Base-by-base conservation (phyloP, 768 basidiomycete species). In the Lactarius pseudohatsudake region DNA sequence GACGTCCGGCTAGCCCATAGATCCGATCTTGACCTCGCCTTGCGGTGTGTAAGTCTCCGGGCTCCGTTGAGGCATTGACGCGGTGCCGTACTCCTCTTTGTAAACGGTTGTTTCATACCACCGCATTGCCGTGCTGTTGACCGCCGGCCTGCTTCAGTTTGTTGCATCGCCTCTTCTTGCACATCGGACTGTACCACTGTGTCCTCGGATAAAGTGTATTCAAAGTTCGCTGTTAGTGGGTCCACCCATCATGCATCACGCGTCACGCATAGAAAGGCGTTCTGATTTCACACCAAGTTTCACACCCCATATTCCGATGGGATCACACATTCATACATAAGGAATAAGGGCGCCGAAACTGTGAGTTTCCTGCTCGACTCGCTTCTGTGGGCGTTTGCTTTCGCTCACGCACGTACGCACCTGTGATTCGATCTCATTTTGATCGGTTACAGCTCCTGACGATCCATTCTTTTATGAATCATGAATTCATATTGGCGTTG, bases 371-470 rank as follows among this genome's bases (percentile, higher is more conserved):
- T 55, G 50, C 56, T 32, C 45, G 36, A 40, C 47, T 62, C 47
- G 65, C 61, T 67, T 63, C 66, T 63, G 47, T 26, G 32, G 40
- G 47, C 57, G 57, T 66, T 66, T 62, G 57, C 57, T 66, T 62
- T 58, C 47, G 30, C 41, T 63, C 66, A 62, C 40, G 57, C 61
- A 54, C 45, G 55, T 61, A 57, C 56, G 56, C 50, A 55, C 55
- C 28, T 66, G 61, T 45, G 50, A 66, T 43, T 40, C 45, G 65
- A 66, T 62, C 65, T 62, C n/a, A 45, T 45, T 59, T 54, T 50
- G 66, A 67, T 67, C 66, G 66, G 62, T 63, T 45, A 64, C 66
- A 60, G 41, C 66, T 64, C 62, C 58, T 67, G 66, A 64, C 66
- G 66, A 67, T 67, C 66, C 50, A 53, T 58, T 57, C 40, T 53